phyloP scores from a whole-genome alignment of 345 rosid genomes.

The Gossypium rotundifolium region DNA sequence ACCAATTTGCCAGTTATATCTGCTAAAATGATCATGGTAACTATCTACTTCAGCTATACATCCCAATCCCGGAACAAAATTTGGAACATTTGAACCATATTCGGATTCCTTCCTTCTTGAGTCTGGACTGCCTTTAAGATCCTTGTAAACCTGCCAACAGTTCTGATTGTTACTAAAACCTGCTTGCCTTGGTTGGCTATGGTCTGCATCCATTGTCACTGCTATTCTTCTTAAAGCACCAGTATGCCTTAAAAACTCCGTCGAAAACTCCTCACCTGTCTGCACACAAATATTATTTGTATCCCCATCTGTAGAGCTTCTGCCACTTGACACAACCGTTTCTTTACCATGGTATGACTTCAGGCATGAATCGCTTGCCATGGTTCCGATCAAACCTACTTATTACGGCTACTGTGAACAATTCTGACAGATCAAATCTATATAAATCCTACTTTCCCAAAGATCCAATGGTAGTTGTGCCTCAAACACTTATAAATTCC shows the following conservation, averaged over 20 bases:
- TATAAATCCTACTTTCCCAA: neutral
- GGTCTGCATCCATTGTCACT: constrained; percentile 17
- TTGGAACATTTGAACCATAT: constrained; percentile 24
- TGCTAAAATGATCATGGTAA: constrained; percentile 18
- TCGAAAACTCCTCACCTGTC: constrained; percentile 85
- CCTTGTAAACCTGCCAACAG: constrained; percentile 31
- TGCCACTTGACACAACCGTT: neutral
- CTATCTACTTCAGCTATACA: constrained; percentile 23
- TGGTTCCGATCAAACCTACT: constrained; percentile 17
- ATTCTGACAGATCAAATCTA: neutral
- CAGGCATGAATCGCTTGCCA: constrained; percentile 47
- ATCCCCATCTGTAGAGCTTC: constrained; percentile 20
- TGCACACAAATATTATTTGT: constrained; percentile 39
- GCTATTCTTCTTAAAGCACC: constrained; percentile 31
- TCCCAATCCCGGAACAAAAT: constrained; percentile 26
- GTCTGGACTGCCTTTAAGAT: constrained; percentile 33
- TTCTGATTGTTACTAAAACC: constrained; percentile 24
- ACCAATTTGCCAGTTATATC: constrained; percentile 25
- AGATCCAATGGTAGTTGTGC: neutral
- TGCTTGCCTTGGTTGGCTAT: constrained; percentile 9
- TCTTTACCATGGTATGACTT: constrained; percentile 26
- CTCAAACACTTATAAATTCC: constrained; percentile 2
- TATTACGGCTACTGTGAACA: constrained; percentile 3
- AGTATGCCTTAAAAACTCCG: constrained; percentile 51
- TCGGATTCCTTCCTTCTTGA: constrained; percentile 37